phyloP scores from a whole-genome alignment of 305 asterid genomes.

The Withania somnifera region DNA sequence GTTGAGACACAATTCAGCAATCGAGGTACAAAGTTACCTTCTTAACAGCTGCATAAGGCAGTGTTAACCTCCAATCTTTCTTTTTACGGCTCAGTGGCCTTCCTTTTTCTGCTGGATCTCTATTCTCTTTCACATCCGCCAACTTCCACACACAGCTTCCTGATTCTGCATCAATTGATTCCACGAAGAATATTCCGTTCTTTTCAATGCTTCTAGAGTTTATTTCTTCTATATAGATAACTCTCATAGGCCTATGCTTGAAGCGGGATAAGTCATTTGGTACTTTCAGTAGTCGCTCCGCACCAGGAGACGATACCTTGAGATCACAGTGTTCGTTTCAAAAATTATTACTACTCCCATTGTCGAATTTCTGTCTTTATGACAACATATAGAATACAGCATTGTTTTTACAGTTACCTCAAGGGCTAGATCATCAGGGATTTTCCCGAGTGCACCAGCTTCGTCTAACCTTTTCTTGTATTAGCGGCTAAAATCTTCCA shows the following conservation, averaged over 20 bases:
- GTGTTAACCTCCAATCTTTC: slow-evolving; percentile 54
- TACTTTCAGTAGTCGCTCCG: slow-evolving; percentile 67
- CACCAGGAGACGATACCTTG: slow-evolving; percentile 91
- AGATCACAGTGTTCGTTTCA: not conserved
- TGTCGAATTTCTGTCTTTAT: not conserved
- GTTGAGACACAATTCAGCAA: not conserved
- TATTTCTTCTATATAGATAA: slow-evolving; percentile 36
- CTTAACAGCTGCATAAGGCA: slow-evolving; percentile 36
- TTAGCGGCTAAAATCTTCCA: slow-evolving; percentile 56
- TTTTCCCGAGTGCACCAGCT: slow-evolving; percentile 59
- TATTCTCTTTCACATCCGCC: slow-evolving; percentile 85
- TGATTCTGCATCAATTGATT: slow-evolving; percentile 46
- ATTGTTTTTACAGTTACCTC: slow-evolving; percentile 37
- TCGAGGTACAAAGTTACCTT: slow-evolving; percentile 36
- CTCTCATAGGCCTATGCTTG: slow-evolving; percentile 63
- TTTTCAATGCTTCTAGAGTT: slow-evolving; percentile 27
- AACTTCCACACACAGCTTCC: slow-evolving; percentile 65
- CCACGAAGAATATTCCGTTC: slow-evolving; percentile 49
- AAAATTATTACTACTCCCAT: not conserved
- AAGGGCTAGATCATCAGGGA: slow-evolving; percentile 78
- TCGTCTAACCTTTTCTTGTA: slow-evolving; percentile 63
- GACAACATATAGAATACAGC: not conserved
- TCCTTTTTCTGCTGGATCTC: slow-evolving; percentile 77
- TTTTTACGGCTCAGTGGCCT: slow-evolving; percentile 71
- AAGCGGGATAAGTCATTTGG: slow-evolving; percentile 75